Percentiles rank a stretch among this genome's conserved stretches.
phyloP scores from a whole-genome alignment of 139 green algal species.

The Mesotaenium endlicherianum region DNA sequence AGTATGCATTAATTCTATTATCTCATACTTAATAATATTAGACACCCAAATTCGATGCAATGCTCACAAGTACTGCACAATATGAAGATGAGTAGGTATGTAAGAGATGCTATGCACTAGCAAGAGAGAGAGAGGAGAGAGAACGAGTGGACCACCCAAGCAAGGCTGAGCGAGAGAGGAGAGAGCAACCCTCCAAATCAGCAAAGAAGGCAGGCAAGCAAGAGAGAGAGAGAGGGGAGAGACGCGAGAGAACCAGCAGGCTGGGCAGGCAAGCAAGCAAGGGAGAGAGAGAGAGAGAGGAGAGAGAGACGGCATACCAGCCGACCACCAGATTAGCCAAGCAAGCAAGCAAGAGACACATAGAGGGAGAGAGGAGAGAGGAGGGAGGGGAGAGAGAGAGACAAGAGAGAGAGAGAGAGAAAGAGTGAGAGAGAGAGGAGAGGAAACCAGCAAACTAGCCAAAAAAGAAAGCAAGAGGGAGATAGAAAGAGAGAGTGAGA shows the following conservation, averaged over 20 bases:
- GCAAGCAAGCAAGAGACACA: neutral
- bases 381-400: slow-evolving; percentile 1
- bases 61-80: too few relatives aligned
- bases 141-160: too few relatives aligned
- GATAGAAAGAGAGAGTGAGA: neutral
- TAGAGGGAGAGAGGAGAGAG: slow-evolving; percentile 10
- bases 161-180: too few relatives aligned
- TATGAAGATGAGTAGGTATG: too few relatives aligned
- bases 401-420: neutral
- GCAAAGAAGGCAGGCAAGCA: neutral
- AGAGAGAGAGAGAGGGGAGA: neutral
- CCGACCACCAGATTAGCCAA: neutral
- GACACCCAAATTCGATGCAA: too few relatives aligned
- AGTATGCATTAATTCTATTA: too few relatives aligned
- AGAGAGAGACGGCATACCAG: neutral
- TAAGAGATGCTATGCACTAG: too few relatives aligned
- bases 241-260: neutral
- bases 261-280: neutral
- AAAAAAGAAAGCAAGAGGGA: neutral
- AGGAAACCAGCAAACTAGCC: neutral
- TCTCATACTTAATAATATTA: too few relatives aligned
- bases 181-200: neutral
- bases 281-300: slow-evolving; percentile 9
- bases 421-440: neutral
- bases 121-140: too few relatives aligned